Conservation (phyloP, 352 stramenopile species). For the Globisporangium alternatum region DNA sequence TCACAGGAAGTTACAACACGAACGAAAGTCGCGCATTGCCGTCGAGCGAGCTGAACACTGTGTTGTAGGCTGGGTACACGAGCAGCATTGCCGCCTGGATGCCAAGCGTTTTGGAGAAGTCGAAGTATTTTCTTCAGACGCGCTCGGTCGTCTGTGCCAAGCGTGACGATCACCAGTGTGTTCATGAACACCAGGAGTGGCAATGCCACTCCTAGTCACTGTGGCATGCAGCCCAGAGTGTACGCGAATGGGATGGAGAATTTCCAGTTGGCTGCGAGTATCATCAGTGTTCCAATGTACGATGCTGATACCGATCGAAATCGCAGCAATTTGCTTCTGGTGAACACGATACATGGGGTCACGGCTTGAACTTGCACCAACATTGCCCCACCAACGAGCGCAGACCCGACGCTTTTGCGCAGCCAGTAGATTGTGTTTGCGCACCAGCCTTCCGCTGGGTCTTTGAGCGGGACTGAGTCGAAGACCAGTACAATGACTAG, state of each 20-base stretch:
- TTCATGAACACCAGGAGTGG: background rate
- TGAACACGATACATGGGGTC: background rate
- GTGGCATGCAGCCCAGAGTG: background rate
- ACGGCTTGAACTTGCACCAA: background rate
- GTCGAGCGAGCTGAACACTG: constrained; percentile 8
- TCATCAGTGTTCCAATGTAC: background rate
- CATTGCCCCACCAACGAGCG: background rate
- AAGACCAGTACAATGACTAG: background rate
- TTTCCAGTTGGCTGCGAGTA: background rate
- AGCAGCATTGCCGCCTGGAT: background rate
- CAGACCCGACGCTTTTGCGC: background rate
- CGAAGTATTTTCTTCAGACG: background rate
- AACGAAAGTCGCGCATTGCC: constrained; percentile 1
- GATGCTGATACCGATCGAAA: background rate
- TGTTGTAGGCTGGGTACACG: constrained; percentile 13
- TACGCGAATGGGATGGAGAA: constrained; percentile 11
- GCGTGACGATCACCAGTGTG: background rate
- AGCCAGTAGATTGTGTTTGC: background rate
- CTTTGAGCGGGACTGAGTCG: background rate
- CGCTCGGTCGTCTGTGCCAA: background rate
- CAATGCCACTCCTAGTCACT: too few species aligned
- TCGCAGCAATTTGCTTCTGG: background rate
- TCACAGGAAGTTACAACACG: constrained; percentile 10
- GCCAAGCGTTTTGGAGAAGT: background rate
- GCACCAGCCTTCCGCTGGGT: background rate